Evolutionary conservation across 805 yeast species (phyloP), one percentile per base, ranked within the genome.

Genomic region (Wickerhamomyces bisporus): DNA sequence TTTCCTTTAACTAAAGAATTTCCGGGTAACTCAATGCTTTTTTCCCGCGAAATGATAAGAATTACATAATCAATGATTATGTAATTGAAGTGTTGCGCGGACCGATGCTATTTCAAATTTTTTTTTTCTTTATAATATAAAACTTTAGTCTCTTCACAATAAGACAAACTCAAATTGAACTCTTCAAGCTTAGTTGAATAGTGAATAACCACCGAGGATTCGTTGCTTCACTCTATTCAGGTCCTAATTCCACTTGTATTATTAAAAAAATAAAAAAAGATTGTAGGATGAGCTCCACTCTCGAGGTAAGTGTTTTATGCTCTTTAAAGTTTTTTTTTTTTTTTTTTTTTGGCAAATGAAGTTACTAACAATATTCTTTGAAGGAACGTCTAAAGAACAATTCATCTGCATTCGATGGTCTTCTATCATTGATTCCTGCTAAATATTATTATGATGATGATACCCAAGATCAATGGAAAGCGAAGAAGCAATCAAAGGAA

Each of bases 361-460:
- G 7, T 21, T 28, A 30, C 32, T 30, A 30, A 30, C 25, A 19
- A 30, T n/a, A 12, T 7, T 16, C 4, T n/a, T 10, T 12, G 19
- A 5, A 79, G 80, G 93, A 85, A 56, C 78, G 95, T 48, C 72
- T 85, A 49, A 79, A 83, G 61, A 77, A 77, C 24, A 88, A 83
- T 55, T 79, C 93, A 12, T 67, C 77, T 36, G 87, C 96, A 4
- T 91, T 91, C 59, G 86, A 86, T 57, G 95, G 97, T 18, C 67
- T 91, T 36, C 68, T 91, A 42, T 86, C 96, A 16, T 67, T 91
- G 60, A 89, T 91, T 41, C 97, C 98, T 3, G 95, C 97, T 3
- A 87, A 88, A 56, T 88, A 83, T 55, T 91, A 91, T 59, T 88
- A 86, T 58, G 96, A 89, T 59, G 96, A 85, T 28, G 91, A 86